Conservation (phyloP, 2,329 filamentous ascomycete genomes). For the Rutstroemia sp. region DNA sequence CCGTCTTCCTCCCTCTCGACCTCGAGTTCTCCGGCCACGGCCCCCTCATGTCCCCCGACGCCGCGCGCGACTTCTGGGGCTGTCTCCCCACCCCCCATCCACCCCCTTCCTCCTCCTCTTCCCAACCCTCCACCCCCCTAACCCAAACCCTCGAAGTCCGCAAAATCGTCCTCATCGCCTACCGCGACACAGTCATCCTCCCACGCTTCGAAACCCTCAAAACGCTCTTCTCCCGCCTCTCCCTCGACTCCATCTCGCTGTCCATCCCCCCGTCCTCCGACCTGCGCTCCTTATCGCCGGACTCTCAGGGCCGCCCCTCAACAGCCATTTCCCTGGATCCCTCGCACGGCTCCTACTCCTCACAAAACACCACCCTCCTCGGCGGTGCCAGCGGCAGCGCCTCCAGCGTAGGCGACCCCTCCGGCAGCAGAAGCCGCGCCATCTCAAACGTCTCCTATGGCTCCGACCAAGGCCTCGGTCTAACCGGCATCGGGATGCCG, state of each 20-base stretch:
- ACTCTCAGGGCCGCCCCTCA: slow-evolving; percentile 50
- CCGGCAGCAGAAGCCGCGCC: slow-evolving; percentile 63
- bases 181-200: slow-evolving; percentile 81
- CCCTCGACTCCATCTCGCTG: slow-evolving; percentile 60
- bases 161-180: slow-evolving; percentile 79
- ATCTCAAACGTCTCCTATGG: slow-evolving; percentile 76
- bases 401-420: slow-evolving; percentile 35
- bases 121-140: slow-evolving; percentile 23
- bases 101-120: slow-evolving; percentile 28
- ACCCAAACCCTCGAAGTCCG: slow-evolving; percentile 68
- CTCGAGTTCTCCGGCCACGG: slow-evolving; percentile 86
- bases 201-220: slow-evolving; percentile 85
- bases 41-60: slow-evolving; percentile 65
- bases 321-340: slow-evolving; percentile 71
- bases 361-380: slow-evolving; percentile 69
- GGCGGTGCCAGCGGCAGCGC: slow-evolving; percentile 42
- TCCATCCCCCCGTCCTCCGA: slow-evolving; percentile 38
- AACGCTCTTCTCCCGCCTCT: slow-evolving; percentile 81
- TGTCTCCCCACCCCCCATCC: slow-evolving; percentile 46
- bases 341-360: slow-evolving; percentile 70
- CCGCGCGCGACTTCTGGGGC: slow-evolving; percentile 88
- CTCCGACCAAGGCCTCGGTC: slow-evolving; percentile 30
- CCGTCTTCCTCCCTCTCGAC: slow-evolving; percentile 87
- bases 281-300: slow-evolving; percentile 40
- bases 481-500: slow-evolving; percentile 21